Percentiles rank a stretch among this genome's conserved stretches.
phyloP scores from a whole-genome alignment of 1,139 yeast genomes.

The Scheffersomyces quercinus region DNA sequence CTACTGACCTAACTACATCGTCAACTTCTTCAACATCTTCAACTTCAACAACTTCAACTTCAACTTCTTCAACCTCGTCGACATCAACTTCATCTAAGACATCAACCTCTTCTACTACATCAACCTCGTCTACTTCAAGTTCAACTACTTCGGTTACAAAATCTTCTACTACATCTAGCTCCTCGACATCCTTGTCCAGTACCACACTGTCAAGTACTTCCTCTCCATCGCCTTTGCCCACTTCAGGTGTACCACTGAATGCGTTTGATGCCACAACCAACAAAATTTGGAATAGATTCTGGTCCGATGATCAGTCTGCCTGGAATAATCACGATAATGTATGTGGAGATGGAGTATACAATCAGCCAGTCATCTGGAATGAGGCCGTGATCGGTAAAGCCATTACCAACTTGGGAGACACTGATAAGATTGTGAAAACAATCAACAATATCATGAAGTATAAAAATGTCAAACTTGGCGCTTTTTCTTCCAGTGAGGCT shows the following conservation, averaged over 20 bases:
- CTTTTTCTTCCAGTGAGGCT: slow-evolving; percentile 34
- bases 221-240: too few species aligned
- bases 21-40: too few species aligned
- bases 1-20: too few species aligned
- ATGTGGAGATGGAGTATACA: slow-evolving; percentile 8
- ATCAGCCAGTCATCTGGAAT: slow-evolving; percentile 10
- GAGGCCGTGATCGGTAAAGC: slow-evolving; percentile 14
- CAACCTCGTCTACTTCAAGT: background rate
- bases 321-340: slow-evolving; percentile 18
- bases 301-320: slow-evolving; percentile 10
- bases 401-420: slow-evolving; percentile 4
- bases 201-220: too few species aligned
- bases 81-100: background rate
- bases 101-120: background rate
- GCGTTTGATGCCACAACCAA: slow-evolving; percentile 10
- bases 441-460: slow-evolving; percentile 6
- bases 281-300: slow-evolving; percentile 20
- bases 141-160: background rate
- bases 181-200: background rate
- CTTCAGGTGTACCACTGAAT: slow-evolving; percentile 7
- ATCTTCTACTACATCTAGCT: background rate
- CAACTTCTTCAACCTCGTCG: too few species aligned
- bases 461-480: slow-evolving; percentile 17
- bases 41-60: too few species aligned
- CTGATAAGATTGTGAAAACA: slow-evolving; percentile 3